Percentiles rank a stretch among this genome's conserved stretches.
Evolutionary conservation across 805 yeast genomes (phyloP).

Genomic region (Myxozyma monticola): DNA sequence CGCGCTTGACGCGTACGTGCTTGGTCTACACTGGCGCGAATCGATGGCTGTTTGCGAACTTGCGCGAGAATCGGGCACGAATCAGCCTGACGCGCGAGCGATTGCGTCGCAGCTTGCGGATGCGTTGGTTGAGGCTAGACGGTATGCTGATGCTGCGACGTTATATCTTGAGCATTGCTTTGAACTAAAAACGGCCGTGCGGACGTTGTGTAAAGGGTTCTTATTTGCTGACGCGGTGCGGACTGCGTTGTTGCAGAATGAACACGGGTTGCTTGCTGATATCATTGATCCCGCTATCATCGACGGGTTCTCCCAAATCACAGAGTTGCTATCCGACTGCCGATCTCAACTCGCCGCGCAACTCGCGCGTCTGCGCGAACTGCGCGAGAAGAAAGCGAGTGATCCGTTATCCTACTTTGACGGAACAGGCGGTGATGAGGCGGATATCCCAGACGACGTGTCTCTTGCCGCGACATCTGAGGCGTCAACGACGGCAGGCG

Average conservation of each 20-base stretch:
- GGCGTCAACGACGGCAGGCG: conserved; percentile 70
- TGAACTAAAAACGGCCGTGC: conserved; percentile 62
- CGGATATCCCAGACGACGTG: conserved; percentile 85
- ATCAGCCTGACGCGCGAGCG: conserved; percentile 2
- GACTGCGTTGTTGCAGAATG: conserved; percentile 50
- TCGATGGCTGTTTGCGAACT: conserved; percentile 63
- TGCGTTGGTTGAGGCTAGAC: conserved; percentile 59
- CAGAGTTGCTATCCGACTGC: conserved; percentile 93
- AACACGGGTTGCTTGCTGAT: conserved; percentile 43
- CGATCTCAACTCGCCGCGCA: conserved; percentile 82
- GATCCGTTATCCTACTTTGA: conserved; percentile 90
- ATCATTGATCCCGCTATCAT: conserved; percentile 72
- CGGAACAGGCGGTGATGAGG: conserved; percentile 43
- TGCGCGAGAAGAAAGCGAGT: conserved; percentile 75
- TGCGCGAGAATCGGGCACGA: background rate
- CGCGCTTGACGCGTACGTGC: conserved; percentile 70
- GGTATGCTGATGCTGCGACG: conserved; percentile 77
- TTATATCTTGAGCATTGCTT: conserved; percentile 64
- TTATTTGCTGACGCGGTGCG: conserved; percentile 75
- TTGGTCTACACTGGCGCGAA: conserved; percentile 80
- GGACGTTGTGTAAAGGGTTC: conserved; percentile 71
- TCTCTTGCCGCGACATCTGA: conserved; percentile 88
- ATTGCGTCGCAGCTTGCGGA: conserved; percentile 54
- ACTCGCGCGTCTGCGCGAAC: conserved; percentile 75
- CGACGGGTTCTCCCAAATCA: conserved; percentile 84